Percentiles rank a stretch among this genome's conserved stretches.
Evolutionary conservation across 177 flowering plant species (phyloP).

Genomic region (Vitis hybrid): DNA sequence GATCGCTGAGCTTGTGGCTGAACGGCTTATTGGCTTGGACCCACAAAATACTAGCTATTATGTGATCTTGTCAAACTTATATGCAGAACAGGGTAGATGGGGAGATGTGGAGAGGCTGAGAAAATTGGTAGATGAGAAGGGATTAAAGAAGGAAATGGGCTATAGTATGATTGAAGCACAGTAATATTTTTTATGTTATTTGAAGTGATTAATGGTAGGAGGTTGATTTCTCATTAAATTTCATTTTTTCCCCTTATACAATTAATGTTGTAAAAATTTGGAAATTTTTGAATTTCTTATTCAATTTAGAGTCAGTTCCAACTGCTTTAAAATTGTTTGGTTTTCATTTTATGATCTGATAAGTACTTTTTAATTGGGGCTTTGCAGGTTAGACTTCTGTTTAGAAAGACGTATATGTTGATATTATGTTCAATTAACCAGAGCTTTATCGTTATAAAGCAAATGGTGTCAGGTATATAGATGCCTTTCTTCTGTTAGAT

Average conservation of each 20-base stretch:
- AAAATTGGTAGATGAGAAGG: constrained; percentile 32
- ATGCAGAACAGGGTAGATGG: constrained; percentile 43
- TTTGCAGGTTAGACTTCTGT: too few species aligned
- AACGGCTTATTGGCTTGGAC: constrained; percentile 33
- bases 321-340: not conserved
- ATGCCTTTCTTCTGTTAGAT: too few species aligned
- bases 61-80: constrained; percentile 38
- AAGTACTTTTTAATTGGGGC: not conserved
- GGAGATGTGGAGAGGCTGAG: constrained; percentile 50
- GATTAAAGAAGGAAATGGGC: constrained; percentile 37
- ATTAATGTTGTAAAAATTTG: not conserved
- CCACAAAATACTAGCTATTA: constrained; percentile 36
- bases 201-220: not conserved
- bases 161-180: constrained; percentile 35
- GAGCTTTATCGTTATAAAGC: too few species aligned
- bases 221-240: not conserved
- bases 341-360: not conserved
- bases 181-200: not conserved
- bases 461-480: too few species aligned
- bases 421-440: too few species aligned
- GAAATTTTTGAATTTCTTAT: not conserved
- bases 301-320: not conserved
- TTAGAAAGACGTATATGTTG: too few species aligned
- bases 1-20: constrained; percentile 37
- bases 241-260: not conserved